Percentiles rank a stretch among this genome's conserved stretches.
These are phyloP conservation scores for Golubevia pallescens DNA, from an alignment of 1,284 basidiomycete genomes.

Conservation along the genomic window DNA sequence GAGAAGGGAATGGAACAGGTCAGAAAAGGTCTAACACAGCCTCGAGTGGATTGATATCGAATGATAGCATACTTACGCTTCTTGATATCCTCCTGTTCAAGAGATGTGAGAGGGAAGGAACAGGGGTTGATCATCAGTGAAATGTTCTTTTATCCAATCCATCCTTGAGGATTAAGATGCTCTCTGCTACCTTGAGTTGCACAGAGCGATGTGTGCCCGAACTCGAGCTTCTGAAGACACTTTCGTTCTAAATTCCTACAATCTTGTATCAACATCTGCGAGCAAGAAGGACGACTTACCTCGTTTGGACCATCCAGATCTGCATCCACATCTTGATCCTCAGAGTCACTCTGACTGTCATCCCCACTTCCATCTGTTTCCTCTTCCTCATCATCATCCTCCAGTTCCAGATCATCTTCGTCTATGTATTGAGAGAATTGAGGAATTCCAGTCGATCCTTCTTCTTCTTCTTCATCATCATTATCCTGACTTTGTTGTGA, in stretches of 20 bases:
- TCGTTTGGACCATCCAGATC: slow-evolving; percentile 4
- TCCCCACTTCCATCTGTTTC: slow-evolving; percentile 16
- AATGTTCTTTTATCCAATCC: too few relatives aligned
- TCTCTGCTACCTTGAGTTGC: too few relatives aligned
- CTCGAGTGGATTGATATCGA: too few relatives aligned
- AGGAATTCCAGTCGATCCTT: slow-evolving; percentile 6
- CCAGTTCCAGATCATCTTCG: slow-evolving; percentile 27
- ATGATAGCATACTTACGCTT: too few relatives aligned
- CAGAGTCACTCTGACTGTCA: slow-evolving; percentile 8
- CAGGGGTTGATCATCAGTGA: too few relatives aligned
- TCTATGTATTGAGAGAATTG: slow-evolving; percentile 43
- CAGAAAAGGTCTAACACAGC: too few relatives aligned
- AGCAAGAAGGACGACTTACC: neutral
- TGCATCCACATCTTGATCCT: slow-evolving; percentile 4
- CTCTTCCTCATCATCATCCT: slow-evolving; percentile 14
- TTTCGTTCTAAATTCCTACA: too few relatives aligned
- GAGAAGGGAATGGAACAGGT: too few relatives aligned
- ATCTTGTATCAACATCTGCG: too few relatives aligned
- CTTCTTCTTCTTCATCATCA: slow-evolving; percentile 15
- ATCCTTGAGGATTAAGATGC: too few relatives aligned
- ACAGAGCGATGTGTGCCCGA: neutral
- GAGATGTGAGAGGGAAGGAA: too few relatives aligned
- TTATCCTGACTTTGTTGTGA: slow-evolving; percentile 1
- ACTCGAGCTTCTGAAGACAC: neutral
- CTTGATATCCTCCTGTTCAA: too few relatives aligned